phyloP scores from a whole-genome alignment of 2,329 filamentous ascomycete species.

The Arthrocladium fulminans region DNA sequence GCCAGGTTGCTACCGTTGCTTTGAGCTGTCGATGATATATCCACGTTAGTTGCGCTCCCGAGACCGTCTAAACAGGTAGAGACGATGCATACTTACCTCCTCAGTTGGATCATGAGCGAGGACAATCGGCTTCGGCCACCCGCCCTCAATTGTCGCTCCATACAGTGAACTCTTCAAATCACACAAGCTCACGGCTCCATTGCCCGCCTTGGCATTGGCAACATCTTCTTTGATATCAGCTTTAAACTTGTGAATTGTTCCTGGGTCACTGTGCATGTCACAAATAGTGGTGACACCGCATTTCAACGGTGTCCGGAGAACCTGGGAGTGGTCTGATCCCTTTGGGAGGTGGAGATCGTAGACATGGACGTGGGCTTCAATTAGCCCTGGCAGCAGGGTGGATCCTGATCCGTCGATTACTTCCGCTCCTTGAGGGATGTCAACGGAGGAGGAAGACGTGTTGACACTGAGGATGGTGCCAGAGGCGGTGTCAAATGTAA shows the following conservation, averaged over 20 bases:
- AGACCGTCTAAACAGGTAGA: too few relatives aligned
- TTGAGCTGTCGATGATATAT: conserved; percentile 15
- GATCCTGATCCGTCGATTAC: conserved; percentile 20
- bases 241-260: conserved; percentile 13
- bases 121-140: conserved; percentile 39
- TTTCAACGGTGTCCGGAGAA: conserved; percentile 17
- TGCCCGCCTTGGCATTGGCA: conserved; percentile 10
- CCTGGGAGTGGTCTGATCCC: conserved; percentile 12
- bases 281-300: conserved; percentile 22
- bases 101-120: conserved; percentile 23
- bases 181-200: conserved; percentile 16
- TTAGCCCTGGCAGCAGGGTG: conserved; percentile 21
- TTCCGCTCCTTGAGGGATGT: conserved; percentile 13
- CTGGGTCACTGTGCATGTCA: conserved; percentile 21
- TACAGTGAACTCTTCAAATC: conserved; percentile 43
- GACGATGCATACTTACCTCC: conserved; percentile 14
- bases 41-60: too few relatives aligned
- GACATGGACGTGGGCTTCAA: conserved; percentile 21
- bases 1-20: conserved; percentile 39
- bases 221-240: conserved; percentile 15
- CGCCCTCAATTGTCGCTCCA: conserved; percentile 43
- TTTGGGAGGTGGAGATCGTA: conserved; percentile 16
- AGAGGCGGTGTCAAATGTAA: conserved; percentile 17
- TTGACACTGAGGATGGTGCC: conserved; percentile 20
- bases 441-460: conserved; percentile 5